Evolutionary conservation across 2,329 filamentous ascomycete genomes (phyloP).

Genomic region (Penicillium griseofulvum): DNA sequence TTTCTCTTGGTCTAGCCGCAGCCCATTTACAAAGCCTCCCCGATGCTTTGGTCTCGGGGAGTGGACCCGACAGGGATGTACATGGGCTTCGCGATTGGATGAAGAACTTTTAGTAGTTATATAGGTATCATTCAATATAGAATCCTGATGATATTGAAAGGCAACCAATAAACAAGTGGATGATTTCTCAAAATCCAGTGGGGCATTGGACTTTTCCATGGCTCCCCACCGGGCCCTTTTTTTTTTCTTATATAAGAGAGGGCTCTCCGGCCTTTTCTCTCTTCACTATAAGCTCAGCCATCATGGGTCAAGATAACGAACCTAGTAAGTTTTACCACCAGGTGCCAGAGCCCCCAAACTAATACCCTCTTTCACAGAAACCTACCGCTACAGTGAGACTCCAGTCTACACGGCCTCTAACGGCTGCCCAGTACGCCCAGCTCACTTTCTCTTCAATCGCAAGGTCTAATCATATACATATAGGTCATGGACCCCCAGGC

Average conservation of each 20-base stretch:
- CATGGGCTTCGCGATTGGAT: not conserved
- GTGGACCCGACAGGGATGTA: not conserved
- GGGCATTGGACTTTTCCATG: not conserved
- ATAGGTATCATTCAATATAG: no score
- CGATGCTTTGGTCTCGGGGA: not conserved
- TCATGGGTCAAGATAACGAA: constrained; percentile 40
- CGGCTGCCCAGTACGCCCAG: constrained; percentile 48
- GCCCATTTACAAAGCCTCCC: constrained; percentile 16
- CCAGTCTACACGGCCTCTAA: constrained; percentile 61
- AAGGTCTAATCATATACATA: constrained; percentile 5
- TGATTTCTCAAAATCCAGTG: constrained; percentile 1
- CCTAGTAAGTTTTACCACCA: constrained; percentile 24
- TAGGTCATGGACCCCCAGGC: constrained; percentile 53
- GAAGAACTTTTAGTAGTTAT: not conserved
- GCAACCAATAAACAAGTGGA: not conserved
- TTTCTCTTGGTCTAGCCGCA: not conserved
- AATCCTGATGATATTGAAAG: constrained; percentile 7
- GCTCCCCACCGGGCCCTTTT: not conserved
- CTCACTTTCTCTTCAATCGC: not conserved
- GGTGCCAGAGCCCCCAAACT: not conserved
- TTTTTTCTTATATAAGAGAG: not conserved
- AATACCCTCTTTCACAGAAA: constrained; percentile 24
- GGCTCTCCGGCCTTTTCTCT: not conserved
- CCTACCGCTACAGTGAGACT: constrained; percentile 56
- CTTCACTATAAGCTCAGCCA: constrained; percentile 12